These are phyloP conservation scores for Suillus lakei DNA, from an alignment of 768 basidiomycete species.

Conservation along the genomic window DNA sequence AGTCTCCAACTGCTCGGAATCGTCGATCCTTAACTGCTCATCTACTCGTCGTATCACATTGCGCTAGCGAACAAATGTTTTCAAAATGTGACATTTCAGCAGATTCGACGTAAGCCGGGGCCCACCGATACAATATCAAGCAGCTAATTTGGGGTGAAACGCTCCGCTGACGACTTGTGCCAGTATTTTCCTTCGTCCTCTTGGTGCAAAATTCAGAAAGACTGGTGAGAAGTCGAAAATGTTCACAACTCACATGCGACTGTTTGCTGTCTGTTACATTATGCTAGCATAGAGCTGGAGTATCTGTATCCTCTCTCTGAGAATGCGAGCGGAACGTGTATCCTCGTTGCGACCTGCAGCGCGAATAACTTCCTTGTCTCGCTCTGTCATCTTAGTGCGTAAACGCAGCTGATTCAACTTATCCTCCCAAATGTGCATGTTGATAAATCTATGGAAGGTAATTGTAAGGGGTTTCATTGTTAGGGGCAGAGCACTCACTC, in stretches of 20 bases:
- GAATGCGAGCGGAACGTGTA: not conserved
- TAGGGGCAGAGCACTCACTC: not conserved
- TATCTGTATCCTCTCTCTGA: not conserved
- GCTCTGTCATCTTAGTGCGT: slow-evolving; percentile 21
- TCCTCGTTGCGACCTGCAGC: not conserved
- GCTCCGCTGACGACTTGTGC: not conserved
- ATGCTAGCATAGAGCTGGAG: not conserved
- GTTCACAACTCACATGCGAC: not conserved
- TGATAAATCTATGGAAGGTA: slow-evolving; percentile 7
- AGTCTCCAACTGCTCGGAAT: too few relatives aligned
- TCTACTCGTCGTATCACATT: too few relatives aligned
- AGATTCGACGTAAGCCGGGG: too few relatives aligned
- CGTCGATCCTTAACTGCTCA: too few relatives aligned
- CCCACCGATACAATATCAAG: too few relatives aligned
- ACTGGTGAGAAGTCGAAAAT: not conserved
- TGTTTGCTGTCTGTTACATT: too few relatives aligned
- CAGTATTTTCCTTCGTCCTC: not conserved
- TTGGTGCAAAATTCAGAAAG: not conserved
- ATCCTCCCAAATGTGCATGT: slow-evolving; percentile 19
- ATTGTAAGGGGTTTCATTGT: not conserved
- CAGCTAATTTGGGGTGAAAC: too few relatives aligned
- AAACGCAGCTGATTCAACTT: slow-evolving; percentile 20
- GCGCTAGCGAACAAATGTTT: too few relatives aligned
- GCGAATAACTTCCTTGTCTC: slow-evolving; percentile 15
- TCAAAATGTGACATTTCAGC: too few relatives aligned